Evolutionary conservation across 208 protist species (phyloP), one percentile per base, ranked within the genome.

Genomic region (Leishmania martiniquensis): DNA sequence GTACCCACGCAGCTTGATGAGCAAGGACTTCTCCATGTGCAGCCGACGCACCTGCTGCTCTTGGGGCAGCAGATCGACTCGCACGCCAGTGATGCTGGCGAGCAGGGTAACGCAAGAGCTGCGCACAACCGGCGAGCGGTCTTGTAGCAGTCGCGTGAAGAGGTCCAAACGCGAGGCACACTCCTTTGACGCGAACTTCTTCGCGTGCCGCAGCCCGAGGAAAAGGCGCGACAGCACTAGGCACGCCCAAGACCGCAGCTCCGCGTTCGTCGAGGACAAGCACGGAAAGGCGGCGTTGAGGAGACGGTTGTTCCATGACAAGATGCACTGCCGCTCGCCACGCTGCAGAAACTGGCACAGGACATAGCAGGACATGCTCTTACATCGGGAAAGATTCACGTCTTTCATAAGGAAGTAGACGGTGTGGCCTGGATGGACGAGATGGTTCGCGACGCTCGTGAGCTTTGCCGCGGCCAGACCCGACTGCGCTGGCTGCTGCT

Each of bases 331-430:
- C 52, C 76, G 72, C 84, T 92, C 87, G 9, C 89, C 93, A 44
- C 89, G 82, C 75, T 85, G 81, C 77, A 91, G 82, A 62, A 94
- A 87, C 73, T 96, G 89, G 80, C 89, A 95, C 29, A 99, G 89
- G 1, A 99, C 91, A 85, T 99, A 99, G 76, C 95, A 98, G 10
- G 95, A 81, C 89, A 98, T 98, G 47, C 90, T 87, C 85, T 96
- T 97, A 75, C 91, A 95, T 6, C 97, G 77, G 62, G 81, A 75
- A 76, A 97, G 75, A 79, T 87, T 69, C 67, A 93, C 67, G 72
- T 92, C 84, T 85, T 88, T 80, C 77, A 95, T 86, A 25, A 96
- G 66, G 55, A 91, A 96, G 78, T 92, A 93, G 25, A 97, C 79
- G 39, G 76, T 85, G 65, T 84, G 71, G 2, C 72, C 76, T 10